Evolutionary conservation across 176 grass and related monocot species (phyloP).

Genomic region (Eleusine indica): DNA sequence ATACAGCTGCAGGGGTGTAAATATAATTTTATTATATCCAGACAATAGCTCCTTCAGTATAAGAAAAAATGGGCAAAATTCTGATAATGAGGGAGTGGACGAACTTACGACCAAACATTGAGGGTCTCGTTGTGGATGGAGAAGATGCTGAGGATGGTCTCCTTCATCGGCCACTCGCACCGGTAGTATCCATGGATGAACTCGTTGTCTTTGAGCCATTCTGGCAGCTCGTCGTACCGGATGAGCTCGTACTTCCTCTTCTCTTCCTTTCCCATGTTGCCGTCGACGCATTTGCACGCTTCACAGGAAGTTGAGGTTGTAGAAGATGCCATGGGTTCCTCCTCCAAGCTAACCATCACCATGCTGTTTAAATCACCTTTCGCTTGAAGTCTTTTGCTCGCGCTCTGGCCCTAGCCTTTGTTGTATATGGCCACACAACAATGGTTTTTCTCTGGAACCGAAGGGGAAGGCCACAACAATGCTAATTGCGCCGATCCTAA

Average conservation of each 20-base stretch:
- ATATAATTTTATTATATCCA: background rate
- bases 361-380: background rate
- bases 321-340: constrained; percentile 52
- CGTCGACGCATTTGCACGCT: constrained; percentile 1
- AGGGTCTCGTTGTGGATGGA: constrained; percentile 91
- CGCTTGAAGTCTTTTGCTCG: background rate
- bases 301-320: background rate
- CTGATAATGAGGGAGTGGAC: background rate
- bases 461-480: background rate
- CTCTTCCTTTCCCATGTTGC: background rate
- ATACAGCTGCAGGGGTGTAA: too few relatives aligned
- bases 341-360: constrained; percentile 35
- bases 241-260: constrained; percentile 51
- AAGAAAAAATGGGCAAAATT: background rate
- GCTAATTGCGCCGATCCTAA: constrained; percentile 6
- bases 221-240: constrained; percentile 55
- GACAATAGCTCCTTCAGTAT: background rate
- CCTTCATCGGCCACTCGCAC: constrained; percentile 81
- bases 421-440: background rate
- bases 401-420: constrained; percentile 8
- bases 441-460: background rate
- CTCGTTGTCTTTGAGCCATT: constrained; percentile 91
- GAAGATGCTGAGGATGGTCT: constrained; percentile 81
- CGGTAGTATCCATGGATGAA: constrained; percentile 76
- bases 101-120: constrained; percentile 84